Evolutionary conservation across 768 basidiomycete species (phyloP), one percentile per base, ranked within the genome.

Genomic region (Megacollybia marginata): DNA sequence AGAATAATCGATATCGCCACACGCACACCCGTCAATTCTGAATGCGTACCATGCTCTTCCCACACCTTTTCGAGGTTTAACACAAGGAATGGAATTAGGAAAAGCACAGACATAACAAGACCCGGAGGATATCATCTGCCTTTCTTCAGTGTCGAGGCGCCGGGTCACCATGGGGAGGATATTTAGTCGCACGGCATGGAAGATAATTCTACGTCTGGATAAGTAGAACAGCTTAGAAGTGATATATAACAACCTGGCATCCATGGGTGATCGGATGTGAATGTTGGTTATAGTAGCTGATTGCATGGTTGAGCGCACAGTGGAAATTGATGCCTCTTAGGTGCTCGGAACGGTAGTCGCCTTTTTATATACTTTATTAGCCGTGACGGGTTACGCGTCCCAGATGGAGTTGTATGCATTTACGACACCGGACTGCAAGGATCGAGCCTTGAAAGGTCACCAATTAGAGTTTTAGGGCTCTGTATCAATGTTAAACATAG

Each of bases 141-240:
- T 72, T 63, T 91, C 88, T 53, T 86, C 85, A 15, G 80, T 79
- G 65, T 88, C 85, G 46, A 91, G 68, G 47, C 88, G 79, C 49
- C 85, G 76, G 42, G 83, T 78, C 58, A 90, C 83, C 75, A 88
- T 86, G 44, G 85, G 85, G n/a, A 88, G 69, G n/a, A 83, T 67
- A 46, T 76, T 69, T 46, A 78, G 69, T 34, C 73, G 68, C 31
- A 89, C 88, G 31, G 83, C 85, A 59, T 88, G 84, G 63, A 90
- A 88, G 61, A 90, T 78, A 54, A 81, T 60, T 50, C 74, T 28
- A 6, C 23, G 23, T 28, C 23, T 28, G 23, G 23, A 28, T 28
- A 6, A 28, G 73, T 2, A n/a, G 44, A 23, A 45, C 18, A 45
- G 44, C 20, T 15, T 45, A 9, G 44, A 45, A 45, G 44, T 9